Base-by-base conservation (phyloP, 1,284 basidiomycete species). In the Mycosarcoma mackinlayi region DNA sequence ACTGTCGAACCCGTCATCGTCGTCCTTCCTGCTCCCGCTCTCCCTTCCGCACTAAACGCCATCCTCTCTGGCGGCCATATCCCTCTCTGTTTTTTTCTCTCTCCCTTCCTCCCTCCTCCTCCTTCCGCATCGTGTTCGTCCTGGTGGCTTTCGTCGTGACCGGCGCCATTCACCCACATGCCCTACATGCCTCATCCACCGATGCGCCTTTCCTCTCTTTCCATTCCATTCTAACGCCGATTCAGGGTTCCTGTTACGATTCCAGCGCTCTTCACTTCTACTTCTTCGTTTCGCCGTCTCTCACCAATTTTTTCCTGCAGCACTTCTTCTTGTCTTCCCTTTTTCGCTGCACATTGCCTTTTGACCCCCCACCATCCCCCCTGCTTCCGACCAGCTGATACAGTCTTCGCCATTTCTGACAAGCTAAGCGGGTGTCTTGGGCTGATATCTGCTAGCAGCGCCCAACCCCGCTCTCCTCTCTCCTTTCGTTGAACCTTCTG, bases 1-100 rank as follows among this genome's bases (percentile, higher is more conserved):
- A 35, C 23, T 25, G 46, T 48, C 46, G 46, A 48, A 48, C 34
- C 46, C 34, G 46, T 48, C 46, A 48, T 48, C 46, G n/a, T 37
- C 46, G 24, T 30, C 24, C 34, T 19, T n/a, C 41, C 25, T 37
- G 19, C 25, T 45, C 51, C 23, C 27, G 18, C 41, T 46, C 35
- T 45, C 7, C 28, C 11, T 19, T 10, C 16, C 9, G 28, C 31
- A 34, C 33, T 23, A n/a, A 37, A 16, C 27, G 21, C 23, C n/a
- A n/a, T n/a, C 11, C 23, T 19, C 37, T 38, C 37, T 13, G n/a
- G 7, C n/a, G 33, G 16, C n/a, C 33, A 35, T 38, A 23, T 40
- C 38, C 28, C 28, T 39, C 47, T 35, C 27, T 48, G 16, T 25
- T 13, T 13, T 27, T 25, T 47, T 24, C 23, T 14, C 25, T 7